Percentiles rank a stretch among this genome's conserved stretches.
Evolutionary conservation across 2,329 filamentous ascomycete genomes (phyloP).

Genomic region (Ceratocystis cubensis): DNA sequence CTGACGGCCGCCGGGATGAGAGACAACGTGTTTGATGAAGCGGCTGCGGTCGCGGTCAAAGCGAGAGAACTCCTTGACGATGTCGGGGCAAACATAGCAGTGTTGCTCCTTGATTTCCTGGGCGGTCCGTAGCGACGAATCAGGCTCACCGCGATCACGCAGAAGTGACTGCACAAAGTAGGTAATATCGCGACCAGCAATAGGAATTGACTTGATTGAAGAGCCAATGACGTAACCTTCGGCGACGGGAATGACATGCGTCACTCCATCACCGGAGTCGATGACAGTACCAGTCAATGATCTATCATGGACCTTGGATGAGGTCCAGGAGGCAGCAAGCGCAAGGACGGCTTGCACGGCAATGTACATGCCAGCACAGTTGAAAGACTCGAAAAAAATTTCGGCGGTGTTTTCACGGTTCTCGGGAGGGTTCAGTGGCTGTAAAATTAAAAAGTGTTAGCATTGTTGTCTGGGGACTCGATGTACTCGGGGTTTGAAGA

Average conservation of each 20-base stretch:
- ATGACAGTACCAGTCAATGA: constrained; percentile 96
- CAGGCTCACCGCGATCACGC: constrained; percentile 88
- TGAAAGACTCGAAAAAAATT: constrained; percentile 99
- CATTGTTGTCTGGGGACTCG: neutral
- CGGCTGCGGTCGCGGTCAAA: constrained; percentile 88
- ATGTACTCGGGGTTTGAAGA: constrained; percentile 15
- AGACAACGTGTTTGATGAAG: constrained; percentile 81
- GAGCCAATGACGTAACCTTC: constrained; percentile 98
- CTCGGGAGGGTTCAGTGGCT: constrained; percentile 95
- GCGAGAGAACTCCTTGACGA: constrained; percentile 93
- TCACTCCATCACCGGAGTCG: constrained; percentile 96
- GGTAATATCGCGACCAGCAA: constrained; percentile 94
- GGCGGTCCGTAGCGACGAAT: constrained; percentile 92
- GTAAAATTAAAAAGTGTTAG: neutral
- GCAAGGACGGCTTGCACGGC: constrained; percentile 95
- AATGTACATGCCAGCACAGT: constrained; percentile 97
- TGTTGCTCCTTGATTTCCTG: constrained; percentile 98
- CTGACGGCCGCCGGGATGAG: constrained; percentile 71
- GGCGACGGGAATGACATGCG: constrained; percentile 95
- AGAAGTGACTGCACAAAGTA: constrained; percentile 97
- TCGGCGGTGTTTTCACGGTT: constrained; percentile 98
- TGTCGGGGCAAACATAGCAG: constrained; percentile 96
- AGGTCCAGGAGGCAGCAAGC: constrained; percentile 94
- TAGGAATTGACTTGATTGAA: constrained; percentile 97
- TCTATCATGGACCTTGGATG: constrained; percentile 90